These are phyloP conservation scores for Fusarium devonianum DNA, from an alignment of 2,329 filamentous ascomycete species.

Conservation along the genomic window DNA sequence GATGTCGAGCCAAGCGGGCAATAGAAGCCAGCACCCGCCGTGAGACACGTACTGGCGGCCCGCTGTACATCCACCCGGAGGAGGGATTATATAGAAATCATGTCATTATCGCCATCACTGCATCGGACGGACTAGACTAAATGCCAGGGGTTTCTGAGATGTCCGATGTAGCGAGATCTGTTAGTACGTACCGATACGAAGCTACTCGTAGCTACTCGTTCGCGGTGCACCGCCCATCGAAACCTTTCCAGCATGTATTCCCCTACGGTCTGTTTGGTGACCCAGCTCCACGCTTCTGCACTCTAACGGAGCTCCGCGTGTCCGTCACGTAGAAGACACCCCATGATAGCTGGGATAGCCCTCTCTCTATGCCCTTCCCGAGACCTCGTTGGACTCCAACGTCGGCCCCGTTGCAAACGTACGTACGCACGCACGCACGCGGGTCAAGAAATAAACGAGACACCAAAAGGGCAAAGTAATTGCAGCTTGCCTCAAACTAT, in stretches of 20 bases:
- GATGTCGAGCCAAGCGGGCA: slow-evolving; percentile 25
- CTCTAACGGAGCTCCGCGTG: slow-evolving; percentile 30
- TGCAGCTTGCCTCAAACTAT: too few species aligned
- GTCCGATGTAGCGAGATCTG: slow-evolving; percentile 16
- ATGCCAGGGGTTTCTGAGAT: slow-evolving; percentile 15
- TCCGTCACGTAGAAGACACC: slow-evolving; percentile 35
- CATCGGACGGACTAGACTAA: slow-evolving; percentile 18
- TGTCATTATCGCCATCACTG: slow-evolving; percentile 21
- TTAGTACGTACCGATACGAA: slow-evolving; percentile 12
- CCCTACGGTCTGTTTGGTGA: slow-evolving; percentile 11
- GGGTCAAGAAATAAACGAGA: too few species aligned
- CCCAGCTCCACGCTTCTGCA: slow-evolving; percentile 35
- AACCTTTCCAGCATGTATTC: slow-evolving; percentile 33
- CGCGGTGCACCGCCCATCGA: slow-evolving; percentile 20
- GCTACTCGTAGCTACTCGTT: slow-evolving; percentile 6
- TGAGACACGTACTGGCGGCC: slow-evolving; percentile 5
- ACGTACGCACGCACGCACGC: too few species aligned
- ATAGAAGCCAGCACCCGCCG: slow-evolving; percentile 10
- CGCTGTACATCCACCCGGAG: slow-evolving; percentile 18
- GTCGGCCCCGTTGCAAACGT: slow-evolving; percentile 15
- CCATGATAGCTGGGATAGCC: slow-evolving; percentile 31
- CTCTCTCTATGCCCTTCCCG: slow-evolving; percentile 7
- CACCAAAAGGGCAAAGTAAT: too few species aligned
- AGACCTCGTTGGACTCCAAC: slow-evolving; percentile 8
- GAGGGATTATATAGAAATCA: too few species aligned